These are phyloP conservation scores for Chaetomium tenue DNA, from an alignment of 495 filamentous ascomycete species.

Conservation along the genomic window DNA sequence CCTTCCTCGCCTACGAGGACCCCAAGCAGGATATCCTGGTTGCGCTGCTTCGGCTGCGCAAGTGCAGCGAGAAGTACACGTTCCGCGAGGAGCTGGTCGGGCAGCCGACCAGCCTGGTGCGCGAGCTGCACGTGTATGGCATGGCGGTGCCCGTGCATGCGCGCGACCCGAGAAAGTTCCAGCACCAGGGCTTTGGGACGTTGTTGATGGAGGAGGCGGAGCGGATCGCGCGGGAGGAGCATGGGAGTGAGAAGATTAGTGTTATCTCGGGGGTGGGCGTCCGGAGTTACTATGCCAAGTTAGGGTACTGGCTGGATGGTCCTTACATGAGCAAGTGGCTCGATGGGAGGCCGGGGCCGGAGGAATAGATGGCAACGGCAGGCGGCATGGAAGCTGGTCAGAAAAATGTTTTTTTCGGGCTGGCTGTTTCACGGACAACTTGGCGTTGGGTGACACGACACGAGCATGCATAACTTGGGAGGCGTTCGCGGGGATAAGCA, in stretches of 20 bases:
- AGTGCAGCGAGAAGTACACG: constrained; percentile 85
- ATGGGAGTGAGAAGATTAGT: constrained; percentile 87
- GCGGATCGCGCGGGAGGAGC: constrained; percentile 88
- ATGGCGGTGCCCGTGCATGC: constrained; percentile 93
- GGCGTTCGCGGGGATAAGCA: no score
- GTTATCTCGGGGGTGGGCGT: constrained; percentile 96
- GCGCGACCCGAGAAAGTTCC: constrained; percentile 90
- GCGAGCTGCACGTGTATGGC: constrained; percentile 95
- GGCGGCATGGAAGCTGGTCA: no score
- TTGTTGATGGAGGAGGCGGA: constrained; percentile 97
- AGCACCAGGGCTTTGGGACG: constrained; percentile 97
- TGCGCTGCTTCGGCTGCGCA: constrained; percentile 81
- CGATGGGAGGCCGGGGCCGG: constrained; percentile 42
- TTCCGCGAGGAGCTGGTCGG: constrained; percentile 83
- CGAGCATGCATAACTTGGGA: no score
- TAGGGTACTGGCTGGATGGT: constrained; percentile 90
- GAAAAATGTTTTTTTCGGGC: neutral
- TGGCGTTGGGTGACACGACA: neutral
- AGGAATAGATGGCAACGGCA: constrained; percentile 15
- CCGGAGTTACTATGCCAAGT: constrained; percentile 84
- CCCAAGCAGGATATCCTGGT: constrained; percentile 98
- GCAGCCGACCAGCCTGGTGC: constrained; percentile 86
- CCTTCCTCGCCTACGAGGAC: constrained; percentile 95
- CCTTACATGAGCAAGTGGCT: constrained; percentile 81
- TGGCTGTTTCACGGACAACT: neutral